Conservation (phyloP, 257 asterid genomes). For the Forsythia viridissima region DNA sequence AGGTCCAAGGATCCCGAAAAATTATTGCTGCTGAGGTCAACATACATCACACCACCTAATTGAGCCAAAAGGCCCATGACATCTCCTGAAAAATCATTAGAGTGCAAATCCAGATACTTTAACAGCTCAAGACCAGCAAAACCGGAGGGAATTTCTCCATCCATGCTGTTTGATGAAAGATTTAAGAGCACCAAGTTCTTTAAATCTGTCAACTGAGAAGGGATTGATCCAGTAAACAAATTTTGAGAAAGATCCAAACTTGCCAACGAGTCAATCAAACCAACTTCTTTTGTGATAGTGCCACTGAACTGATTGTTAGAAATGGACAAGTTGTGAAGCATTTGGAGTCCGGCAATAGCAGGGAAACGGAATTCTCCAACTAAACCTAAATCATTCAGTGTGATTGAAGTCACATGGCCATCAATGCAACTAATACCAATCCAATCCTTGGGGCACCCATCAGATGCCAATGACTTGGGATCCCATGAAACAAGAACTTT, state of each 20-base stretch:
- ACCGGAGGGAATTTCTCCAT: conserved; percentile 53
- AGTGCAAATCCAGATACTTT: conserved; percentile 67
- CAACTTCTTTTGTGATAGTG: conserved; percentile 48
- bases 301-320: conserved; percentile 64
- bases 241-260: conserved; percentile 65
- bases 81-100: conserved; percentile 60
- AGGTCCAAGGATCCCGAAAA: conserved; percentile 71
- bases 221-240: conserved; percentile 57
- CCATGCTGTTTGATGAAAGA: conserved; percentile 49
- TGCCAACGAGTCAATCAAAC: conserved; percentile 41
- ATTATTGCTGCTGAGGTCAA: conserved; percentile 68
- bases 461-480: conserved; percentile 60
- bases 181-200: conserved; percentile 43
- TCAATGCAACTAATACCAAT: conserved; percentile 57
- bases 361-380: conserved; percentile 55
- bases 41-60: conserved; percentile 46
- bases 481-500: conserved; percentile 76
- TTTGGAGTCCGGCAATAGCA: conserved; percentile 53
- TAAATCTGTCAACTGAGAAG: conserved; percentile 41
- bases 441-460: conserved; percentile 80
- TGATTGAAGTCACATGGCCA: conserved; percentile 66
- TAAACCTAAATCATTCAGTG: conserved; percentile 52
- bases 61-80: conserved; percentile 58
- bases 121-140: conserved; percentile 48
- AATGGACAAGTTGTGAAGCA: conserved; percentile 64